Evolutionary conservation across 306 rosid genomes (phyloP).

Genomic region (Cucurbita argyrosperma): DNA sequence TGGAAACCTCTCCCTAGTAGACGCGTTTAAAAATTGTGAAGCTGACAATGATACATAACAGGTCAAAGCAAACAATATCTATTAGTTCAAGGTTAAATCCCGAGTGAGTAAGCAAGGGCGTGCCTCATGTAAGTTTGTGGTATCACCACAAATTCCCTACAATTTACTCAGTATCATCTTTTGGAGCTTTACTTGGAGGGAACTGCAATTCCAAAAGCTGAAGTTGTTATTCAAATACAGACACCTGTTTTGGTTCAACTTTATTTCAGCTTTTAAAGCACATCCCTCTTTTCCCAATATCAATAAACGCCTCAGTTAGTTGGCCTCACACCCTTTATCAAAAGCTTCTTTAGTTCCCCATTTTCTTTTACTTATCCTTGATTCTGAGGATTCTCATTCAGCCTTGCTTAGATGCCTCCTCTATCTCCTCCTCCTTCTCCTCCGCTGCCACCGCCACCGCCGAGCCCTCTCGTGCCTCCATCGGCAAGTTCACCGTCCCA

Average conservation of each 20-base stretch:
- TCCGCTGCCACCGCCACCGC: neutral
- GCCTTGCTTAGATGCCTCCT: slow-evolving; percentile 22
- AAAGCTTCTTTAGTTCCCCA: slow-evolving; percentile 34
- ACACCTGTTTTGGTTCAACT: slow-evolving; percentile 22
- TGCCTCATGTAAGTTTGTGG: neutral
- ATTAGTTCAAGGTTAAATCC: no score
- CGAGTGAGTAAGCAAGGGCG: neutral
- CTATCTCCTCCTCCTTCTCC: slow-evolving; percentile 4
- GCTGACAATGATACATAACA: no score
- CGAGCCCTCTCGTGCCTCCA: slow-evolving; percentile 11
- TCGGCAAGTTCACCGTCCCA: neutral
- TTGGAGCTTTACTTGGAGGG: neutral
- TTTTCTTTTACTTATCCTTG: slow-evolving; percentile 16
- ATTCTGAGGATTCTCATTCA: slow-evolving; percentile 1
- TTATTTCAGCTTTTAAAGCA: slow-evolving; percentile 17
- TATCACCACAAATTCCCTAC: neutral
- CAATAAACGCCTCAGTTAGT: slow-evolving; percentile 13
- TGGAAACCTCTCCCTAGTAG: no score
- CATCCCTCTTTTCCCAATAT: slow-evolving; percentile 23
- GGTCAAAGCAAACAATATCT: no score
- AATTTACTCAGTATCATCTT: no score
- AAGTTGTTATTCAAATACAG: slow-evolving; percentile 13
- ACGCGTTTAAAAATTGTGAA: no score
- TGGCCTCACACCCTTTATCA: slow-evolving; percentile 32
- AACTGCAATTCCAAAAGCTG: slow-evolving; percentile 28